Percentiles rank a stretch among this genome's conserved stretches.
Conservation (phyloP, 2,329 filamentous ascomycete genomes). For the Plenodomus tracheiphilus region DNA sequence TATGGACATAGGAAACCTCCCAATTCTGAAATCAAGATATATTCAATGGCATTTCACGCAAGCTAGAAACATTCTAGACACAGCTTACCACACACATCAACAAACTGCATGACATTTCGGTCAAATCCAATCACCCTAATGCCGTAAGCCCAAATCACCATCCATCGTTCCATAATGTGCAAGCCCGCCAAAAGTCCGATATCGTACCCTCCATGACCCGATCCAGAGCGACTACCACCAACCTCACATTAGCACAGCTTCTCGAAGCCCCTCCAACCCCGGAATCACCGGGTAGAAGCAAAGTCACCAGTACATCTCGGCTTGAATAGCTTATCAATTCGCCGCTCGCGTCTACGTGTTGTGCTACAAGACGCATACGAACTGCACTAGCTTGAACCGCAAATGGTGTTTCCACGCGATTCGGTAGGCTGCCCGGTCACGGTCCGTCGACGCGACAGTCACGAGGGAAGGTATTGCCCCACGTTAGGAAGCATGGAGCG, state of each 20-base stretch:
- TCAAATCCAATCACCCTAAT: background rate
- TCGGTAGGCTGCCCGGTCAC: conserved; percentile 21
- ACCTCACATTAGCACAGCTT: conserved; percentile 16
- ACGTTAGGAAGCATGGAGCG: conserved; percentile 23
- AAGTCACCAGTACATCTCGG: background rate
- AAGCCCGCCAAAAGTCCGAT: conserved; percentile 2
- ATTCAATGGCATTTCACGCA: background rate
- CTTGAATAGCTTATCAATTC: conserved; percentile 11
- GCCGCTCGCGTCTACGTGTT: conserved; percentile 1
- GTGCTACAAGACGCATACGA: background rate
- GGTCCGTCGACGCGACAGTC: conserved; percentile 22
- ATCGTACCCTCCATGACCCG: conserved; percentile 11
- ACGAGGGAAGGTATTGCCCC: conserved; percentile 19
- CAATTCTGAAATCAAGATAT: no score
- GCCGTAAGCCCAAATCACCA: background rate
- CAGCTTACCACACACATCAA: no score
- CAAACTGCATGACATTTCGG: background rate
- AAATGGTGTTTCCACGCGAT: conserved; percentile 14
- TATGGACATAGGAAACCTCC: background rate
- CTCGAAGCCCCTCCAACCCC: background rate
- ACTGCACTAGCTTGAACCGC: background rate
- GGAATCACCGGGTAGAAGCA: conserved; percentile 7
- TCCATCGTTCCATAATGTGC: background rate
- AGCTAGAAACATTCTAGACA: background rate
- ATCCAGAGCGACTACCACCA: conserved; percentile 10